Evolutionary conservation across 2,329 filamentous ascomycete genomes (phyloP).

Genomic region (Aspergillus nomiae): DNA sequence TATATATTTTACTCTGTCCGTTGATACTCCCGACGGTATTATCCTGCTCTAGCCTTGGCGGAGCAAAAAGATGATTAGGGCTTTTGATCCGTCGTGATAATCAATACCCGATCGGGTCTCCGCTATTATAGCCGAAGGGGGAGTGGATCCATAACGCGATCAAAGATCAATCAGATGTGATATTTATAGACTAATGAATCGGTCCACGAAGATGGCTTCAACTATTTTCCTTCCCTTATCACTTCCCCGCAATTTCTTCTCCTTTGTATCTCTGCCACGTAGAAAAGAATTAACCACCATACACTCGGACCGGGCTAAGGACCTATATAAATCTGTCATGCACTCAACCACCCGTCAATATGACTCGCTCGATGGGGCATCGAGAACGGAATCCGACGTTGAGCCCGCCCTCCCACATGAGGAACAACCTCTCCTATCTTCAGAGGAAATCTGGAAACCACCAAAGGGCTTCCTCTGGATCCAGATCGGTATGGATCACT

Average conservation of each 20-base stretch:
- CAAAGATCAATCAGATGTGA: background rate
- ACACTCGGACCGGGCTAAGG: background rate
- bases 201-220: background rate
- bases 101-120: background rate
- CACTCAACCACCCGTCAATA: background rate
- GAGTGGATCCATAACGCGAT: slow-evolving; percentile 1
- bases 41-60: too few species aligned
- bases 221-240: background rate
- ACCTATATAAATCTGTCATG: background rate
- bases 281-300: background rate
- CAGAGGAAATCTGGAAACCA: slow-evolving; percentile 46
- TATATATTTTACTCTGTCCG: too few species aligned
- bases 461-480: slow-evolving; percentile 60
- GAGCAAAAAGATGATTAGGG: background rate
- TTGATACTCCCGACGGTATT: background rate
- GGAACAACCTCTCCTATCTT: slow-evolving; percentile 27
- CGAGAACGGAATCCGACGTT: background rate
- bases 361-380: background rate
- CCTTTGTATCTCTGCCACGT: background rate
- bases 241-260: background rate
- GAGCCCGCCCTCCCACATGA: slow-evolving; percentile 12
- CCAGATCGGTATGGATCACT: slow-evolving; percentile 48
- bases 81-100: background rate
- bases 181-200: background rate
- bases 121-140: background rate